phyloP scores from a whole-genome alignment of 345 rosid genomes.

The Citrus sinensis region DVS_A1.0 CM039168.1:241001-241500 shows the following conservation, averaged over 20 bases:
- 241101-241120: slow-evolving; percentile 57
- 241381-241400: slow-evolving; percentile 91
- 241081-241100: slow-evolving; percentile 59
- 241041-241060: slow-evolving; percentile 89
- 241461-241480: slow-evolving; percentile 95
- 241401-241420: slow-evolving; percentile 61
- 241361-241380: slow-evolving; percentile 92
- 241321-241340: slow-evolving; percentile 98
- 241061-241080: slow-evolving; percentile 92
- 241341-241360: slow-evolving; percentile 84
- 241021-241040: slow-evolving; percentile 91
- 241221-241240: slow-evolving; percentile 70
- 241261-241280: slow-evolving; percentile 93
- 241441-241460: slow-evolving; percentile 89
- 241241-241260: slow-evolving; percentile 82
- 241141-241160: slow-evolving; percentile 83
- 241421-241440: slow-evolving; percentile 72
- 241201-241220: slow-evolving; percentile 84
- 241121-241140: slow-evolving; percentile 57
- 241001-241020: slow-evolving; percentile 32
- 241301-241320: slow-evolving; percentile 90
- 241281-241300: slow-evolving; percentile 98
- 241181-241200: slow-evolving; percentile 64
- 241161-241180: slow-evolving; percentile 70
- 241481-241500: slow-evolving; percentile 79